phyloP scores from a whole-genome alignment of 306 rosid species.

The Luffa aegyptiaca region DNA sequence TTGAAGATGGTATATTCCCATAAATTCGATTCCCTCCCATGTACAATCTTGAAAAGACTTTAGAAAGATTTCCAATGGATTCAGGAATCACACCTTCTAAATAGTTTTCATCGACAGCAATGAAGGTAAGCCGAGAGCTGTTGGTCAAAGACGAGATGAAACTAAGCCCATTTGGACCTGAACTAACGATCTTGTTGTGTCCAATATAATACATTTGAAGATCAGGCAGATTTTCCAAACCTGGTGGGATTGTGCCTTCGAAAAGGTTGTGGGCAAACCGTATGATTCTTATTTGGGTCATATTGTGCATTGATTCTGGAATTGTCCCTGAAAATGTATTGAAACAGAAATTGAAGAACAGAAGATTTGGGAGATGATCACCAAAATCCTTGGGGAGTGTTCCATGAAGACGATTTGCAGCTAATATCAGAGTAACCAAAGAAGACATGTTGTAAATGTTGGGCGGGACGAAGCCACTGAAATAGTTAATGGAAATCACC shows the following conservation, averaged over 20 bases:
- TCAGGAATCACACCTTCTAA: constrained; percentile 61
- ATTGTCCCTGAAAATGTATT: constrained; percentile 52
- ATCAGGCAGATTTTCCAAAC: constrained; percentile 53
- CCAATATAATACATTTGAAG: constrained; percentile 60
- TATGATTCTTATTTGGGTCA: constrained; percentile 39
- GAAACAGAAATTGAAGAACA: constrained; percentile 39
- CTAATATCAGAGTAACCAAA: constrained; percentile 34
- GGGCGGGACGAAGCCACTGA: constrained; percentile 45
- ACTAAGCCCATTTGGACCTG: constrained; percentile 29
- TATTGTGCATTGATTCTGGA: constrained; percentile 66
- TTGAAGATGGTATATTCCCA: constrained; percentile 56
- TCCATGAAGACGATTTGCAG: constrained; percentile 60
- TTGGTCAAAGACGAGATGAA: constrained; percentile 50
- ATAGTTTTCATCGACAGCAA: constrained; percentile 42
- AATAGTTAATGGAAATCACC: constrained; percentile 38
- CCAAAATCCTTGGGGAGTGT: constrained; percentile 52
- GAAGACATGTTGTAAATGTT: constrained; percentile 50
- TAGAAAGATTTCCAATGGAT: constrained; percentile 58
- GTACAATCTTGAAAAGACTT: constrained; percentile 29
- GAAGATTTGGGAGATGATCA: constrained; percentile 42
- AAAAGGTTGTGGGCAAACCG: constrained; percentile 35
- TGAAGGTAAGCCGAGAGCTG: constrained; percentile 39
- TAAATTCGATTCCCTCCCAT: constrained; percentile 57
- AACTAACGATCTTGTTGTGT: constrained; percentile 37
- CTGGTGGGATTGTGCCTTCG: constrained; percentile 66